A percentile compares a stretch with the other conserved stretches of the same genome.
Conservation (phyloP, 2,329 filamentous ascomycete species). For the Calonectria montana region DNA sequence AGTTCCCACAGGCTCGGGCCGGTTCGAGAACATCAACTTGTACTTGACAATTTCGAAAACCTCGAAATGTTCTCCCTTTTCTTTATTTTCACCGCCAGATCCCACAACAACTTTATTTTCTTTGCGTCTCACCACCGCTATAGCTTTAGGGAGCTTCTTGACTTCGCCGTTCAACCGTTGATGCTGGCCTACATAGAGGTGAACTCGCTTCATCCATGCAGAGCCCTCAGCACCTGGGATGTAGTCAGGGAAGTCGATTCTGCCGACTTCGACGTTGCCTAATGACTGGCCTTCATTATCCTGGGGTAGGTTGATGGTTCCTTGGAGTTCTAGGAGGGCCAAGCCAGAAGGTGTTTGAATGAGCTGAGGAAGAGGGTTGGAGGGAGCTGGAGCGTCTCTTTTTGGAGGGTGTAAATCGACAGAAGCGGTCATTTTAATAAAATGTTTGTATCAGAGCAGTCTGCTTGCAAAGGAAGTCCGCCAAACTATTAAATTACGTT, state of each 20-base stretch:
- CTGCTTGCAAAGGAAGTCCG: neutral
- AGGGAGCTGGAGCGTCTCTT: slow-evolving; percentile 33
- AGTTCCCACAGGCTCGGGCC: slow-evolving; percentile 85
- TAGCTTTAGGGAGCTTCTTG: slow-evolving; percentile 82
- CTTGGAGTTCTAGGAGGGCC: slow-evolving; percentile 92
- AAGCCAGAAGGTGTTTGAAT: slow-evolving; percentile 91
- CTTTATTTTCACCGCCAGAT: slow-evolving; percentile 52
- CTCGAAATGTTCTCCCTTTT: slow-evolving; percentile 70
- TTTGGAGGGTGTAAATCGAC: slow-evolving; percentile 55
- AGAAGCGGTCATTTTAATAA: slow-evolving; percentile 39
- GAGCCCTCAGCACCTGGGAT: slow-evolving; percentile 59
- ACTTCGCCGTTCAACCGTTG: slow-evolving; percentile 91
- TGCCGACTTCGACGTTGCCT: slow-evolving; percentile 66
- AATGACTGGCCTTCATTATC: slow-evolving; percentile 46
- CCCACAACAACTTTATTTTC: slow-evolving; percentile 55
- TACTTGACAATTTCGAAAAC: slow-evolving; percentile 88
- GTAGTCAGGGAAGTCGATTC: slow-evolving; percentile 83
- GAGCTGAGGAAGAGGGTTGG: slow-evolving; percentile 77
- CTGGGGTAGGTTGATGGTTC: slow-evolving; percentile 81
- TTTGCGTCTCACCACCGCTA: slow-evolving; percentile 80
- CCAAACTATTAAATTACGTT: too few species aligned
- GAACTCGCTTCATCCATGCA: slow-evolving; percentile 90
- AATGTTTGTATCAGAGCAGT: neutral
- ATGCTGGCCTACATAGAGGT: slow-evolving; percentile 88
- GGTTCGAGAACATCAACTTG: slow-evolving; percentile 85